Evolutionary conservation across 1,284 basidiomycete species (phyloP), one percentile per base, ranked within the genome.

Genomic region (Gomphus sp.): DNA sequence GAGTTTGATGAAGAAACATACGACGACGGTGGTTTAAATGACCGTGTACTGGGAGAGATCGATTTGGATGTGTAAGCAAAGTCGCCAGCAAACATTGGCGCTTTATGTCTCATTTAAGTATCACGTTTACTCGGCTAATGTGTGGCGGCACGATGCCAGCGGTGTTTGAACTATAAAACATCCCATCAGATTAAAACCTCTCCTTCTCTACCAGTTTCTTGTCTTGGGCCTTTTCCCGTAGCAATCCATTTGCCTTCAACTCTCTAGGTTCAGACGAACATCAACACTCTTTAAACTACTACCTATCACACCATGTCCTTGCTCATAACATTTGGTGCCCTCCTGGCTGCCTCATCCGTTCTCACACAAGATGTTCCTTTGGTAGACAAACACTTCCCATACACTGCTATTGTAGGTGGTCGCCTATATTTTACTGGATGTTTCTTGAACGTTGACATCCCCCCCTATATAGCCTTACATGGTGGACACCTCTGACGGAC

Each of bases 1-100:
- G 72, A 71, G 50, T 56, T 62, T 31, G 78, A 80, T 7, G 77
- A 75, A 31, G 82, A 84, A 49, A 76, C 79, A 52, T 88, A 81
- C 64, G 87, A 79, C 6, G 84, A 88, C 64, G 86, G 83, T 0
- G 89, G 86, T n/a, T 77, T 91, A 60, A 79, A 81, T 50, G 88
- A 91, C 65, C 75, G 73, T 55, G 78, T 83, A 72, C 66, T 91
- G 52, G 76, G 79, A 63, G 81, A 84, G 56, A 70, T 87, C 62
- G 81, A 87, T 67, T 60, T 80, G 58, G 73, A 73, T 61, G 64
- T 74, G 41, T 41, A 41, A 44, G 22, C 22, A 22, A 22, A 22
- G 22, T 22, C 22, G 22, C 22, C 22, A 22, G 22, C 22, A 22
- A 22, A 22, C 22, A 22, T 22, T 22, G 22, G 22, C 22, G 22